phyloP scores from a whole-genome alignment of 805 yeast species.

The Yarrowia sp. region DNA sequence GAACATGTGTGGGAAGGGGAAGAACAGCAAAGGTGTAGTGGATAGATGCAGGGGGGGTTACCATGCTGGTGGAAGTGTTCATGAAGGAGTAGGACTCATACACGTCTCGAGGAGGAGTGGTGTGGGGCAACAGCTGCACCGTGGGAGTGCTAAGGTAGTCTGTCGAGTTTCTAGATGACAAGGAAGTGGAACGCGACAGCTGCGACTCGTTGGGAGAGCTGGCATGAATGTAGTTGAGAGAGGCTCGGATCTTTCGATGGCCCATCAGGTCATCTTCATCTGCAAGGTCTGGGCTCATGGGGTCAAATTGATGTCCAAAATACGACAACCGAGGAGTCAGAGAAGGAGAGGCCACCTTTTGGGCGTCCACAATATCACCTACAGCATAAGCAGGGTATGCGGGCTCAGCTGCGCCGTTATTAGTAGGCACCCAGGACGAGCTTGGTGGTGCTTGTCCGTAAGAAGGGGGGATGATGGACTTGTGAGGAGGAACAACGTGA shows the following conservation, averaged over 20 bases:
- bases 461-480: conserved; percentile 2
- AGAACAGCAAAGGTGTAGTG: conserved; percentile 30
- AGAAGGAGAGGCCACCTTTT: not conserved
- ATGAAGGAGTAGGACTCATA: conserved; percentile 17
- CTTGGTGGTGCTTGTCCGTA: not conserved
- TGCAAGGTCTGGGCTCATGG: not conserved
- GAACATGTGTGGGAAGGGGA: conserved; percentile 31
- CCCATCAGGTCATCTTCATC: conserved; percentile 7
- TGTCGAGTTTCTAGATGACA: not conserved
- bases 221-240: not conserved
- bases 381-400: not conserved
- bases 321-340: not conserved
- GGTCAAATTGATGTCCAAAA: conserved; percentile 12
- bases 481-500: conserved; percentile 30
- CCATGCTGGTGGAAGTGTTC: not conserved
- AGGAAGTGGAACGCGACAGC: not conserved
- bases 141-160: conserved; percentile 10
- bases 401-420: not conserved
- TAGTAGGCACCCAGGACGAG: not conserved
- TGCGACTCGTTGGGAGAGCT: not conserved
- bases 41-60: conserved; percentile 29
- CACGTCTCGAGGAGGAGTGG: not conserved
- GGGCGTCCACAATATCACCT: not conserved
- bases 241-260: not conserved
- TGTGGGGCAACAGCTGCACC: not conserved